Conservation (phyloP, 176 grass and related monocot genomes). For the Tuctoria greenei region DNA sequence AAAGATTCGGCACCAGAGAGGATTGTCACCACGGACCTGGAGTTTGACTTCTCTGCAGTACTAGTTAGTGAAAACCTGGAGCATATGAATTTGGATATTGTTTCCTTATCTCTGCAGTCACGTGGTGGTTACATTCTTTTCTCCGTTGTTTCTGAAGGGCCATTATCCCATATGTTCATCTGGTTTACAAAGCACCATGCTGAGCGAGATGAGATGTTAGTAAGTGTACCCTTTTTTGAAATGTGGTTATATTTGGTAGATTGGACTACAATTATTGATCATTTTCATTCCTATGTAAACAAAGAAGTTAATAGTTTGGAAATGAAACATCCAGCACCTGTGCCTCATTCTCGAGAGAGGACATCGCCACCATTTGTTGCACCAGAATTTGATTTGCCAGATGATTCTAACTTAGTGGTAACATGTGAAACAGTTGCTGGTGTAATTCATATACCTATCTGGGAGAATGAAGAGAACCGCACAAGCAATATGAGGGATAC, state of each 20-base stretch:
- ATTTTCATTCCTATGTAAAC: constrained; percentile 55
- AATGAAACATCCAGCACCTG: constrained; percentile 31
- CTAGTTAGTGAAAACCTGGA: constrained; percentile 56
- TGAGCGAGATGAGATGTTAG: constrained; percentile 55
- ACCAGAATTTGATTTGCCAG: constrained; percentile 47
- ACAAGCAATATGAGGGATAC: constrained; percentile 31
- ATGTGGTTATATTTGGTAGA: constrained; percentile 82
- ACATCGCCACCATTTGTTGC: constrained; percentile 37
- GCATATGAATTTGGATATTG: constrained; percentile 51
- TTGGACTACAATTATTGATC: constrained; percentile 64
- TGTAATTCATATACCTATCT: constrained; percentile 75
- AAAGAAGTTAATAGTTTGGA: constrained; percentile 36
- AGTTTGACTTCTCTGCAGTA: constrained; percentile 68
- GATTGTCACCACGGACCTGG: constrained; percentile 61
- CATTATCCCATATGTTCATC: constrained; percentile 57
- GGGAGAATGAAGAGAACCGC: constrained; percentile 50
- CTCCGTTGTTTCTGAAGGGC: constrained; percentile 54
- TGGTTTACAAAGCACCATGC: constrained; percentile 45
- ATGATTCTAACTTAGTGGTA: constrained; percentile 55
- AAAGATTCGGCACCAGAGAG: constrained; percentile 44
- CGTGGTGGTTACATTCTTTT: constrained; percentile 39
- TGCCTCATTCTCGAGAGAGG: constrained; percentile 29
- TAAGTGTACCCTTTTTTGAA: constrained; percentile 61
- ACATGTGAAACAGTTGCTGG: constrained; percentile 73
- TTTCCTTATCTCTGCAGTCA: constrained; percentile 57